Base-by-base conservation (phyloP, 176 grass and related monocot genomes). In the Metroxylon sagu region DNA sequence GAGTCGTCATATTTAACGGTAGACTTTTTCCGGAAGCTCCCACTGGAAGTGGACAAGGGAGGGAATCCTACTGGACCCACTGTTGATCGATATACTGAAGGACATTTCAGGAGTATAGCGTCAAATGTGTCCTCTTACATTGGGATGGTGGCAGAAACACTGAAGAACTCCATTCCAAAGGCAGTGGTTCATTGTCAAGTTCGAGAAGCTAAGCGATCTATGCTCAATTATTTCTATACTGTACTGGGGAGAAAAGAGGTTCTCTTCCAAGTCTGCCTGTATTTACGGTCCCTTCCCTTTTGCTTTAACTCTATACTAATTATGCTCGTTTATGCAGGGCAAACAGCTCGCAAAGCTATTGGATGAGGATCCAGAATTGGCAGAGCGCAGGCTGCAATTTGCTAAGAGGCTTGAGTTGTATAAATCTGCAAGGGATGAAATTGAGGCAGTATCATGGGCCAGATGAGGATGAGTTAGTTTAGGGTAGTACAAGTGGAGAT, bases 151-250 rank as follows among this genome's bases (percentile, higher is more conserved):
- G 83, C 86, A 25, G 87, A 83, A 60, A 85, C 81, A 0, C 66
- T 96, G 70, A 96, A 80, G 74, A 96, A 96, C 83, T 79, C 83
- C 62, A 96, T 96, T 49, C 92, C 92, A 17, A 96, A 96, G 64
- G 70, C 92, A 49, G 87, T 85, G 65, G 92, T 96, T 51, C 75
- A 90, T 51, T 87, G 87, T 65, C 92, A 96, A 81, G 92, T 96
- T 59, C 81, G 76, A 26, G 92, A 96, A 77, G 92, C 92, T 66
- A 96, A 90, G 61, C 71, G 92, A 4, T 77, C 71, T 23, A 73
- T 96, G 72, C 78, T 96, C 53, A 90, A 85, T 23, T 43, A 80
- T 53, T 96, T 96, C 64, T 96, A 96, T 61, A 76, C 74, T 61
- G 87, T 85, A 82, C 78, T 96, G 64, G 81, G 87, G 26, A 74